Base-by-base conservation (phyloP, 306 rosid species). In the Quercus parvula region DNA sequence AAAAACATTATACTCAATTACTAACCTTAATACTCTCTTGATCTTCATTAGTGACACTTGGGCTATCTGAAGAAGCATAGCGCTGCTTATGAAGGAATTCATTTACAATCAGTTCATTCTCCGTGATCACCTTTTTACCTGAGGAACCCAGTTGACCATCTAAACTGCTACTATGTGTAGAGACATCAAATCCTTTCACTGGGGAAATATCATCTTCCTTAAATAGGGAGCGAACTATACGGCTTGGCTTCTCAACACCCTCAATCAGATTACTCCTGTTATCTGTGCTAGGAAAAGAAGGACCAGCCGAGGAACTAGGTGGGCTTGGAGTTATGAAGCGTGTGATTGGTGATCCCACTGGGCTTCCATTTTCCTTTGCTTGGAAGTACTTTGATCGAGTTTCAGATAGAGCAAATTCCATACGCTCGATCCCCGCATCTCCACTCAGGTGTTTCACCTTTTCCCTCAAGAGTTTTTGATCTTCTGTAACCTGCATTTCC, bases 401-500 rank as follows among this genome's bases (percentile, higher is more conserved):
- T 84, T 91, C 96, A 77, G 94, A 92, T 57, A 95, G 76, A 74
- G 97, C 98, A 78, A 69, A 77, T 72, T 89, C 88, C 98, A 95
- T 91, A 38, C 94, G 95, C 89, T 84, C 90, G 73, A 92, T 86
- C 84, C 99, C 99, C 59, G 94, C 92, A 83, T 91, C 90, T 70
- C 99, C 99, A 87, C 97, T 85, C 51, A 95, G 83, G 76, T 93
- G 94, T 61, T 78, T 88, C 73, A 95, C 96, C 76, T 91, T 95
- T 73, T 95, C 99, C 82, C 94, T 88, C 85, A 95, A 56, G 73
- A 95, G 92, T 66, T 73, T 86, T 75, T 93, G 92, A 85, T 93
- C 98, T 81, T 91, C 91, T 38, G 86, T 58, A 28, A 93, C 97
- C 99, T 95, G 88, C 75, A 79, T 38, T 62, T 66, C 70, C 57